phyloP scores from a whole-genome alignment of 1,284 basidiomycete species.

The Coriolopsis trogii region DNA sequence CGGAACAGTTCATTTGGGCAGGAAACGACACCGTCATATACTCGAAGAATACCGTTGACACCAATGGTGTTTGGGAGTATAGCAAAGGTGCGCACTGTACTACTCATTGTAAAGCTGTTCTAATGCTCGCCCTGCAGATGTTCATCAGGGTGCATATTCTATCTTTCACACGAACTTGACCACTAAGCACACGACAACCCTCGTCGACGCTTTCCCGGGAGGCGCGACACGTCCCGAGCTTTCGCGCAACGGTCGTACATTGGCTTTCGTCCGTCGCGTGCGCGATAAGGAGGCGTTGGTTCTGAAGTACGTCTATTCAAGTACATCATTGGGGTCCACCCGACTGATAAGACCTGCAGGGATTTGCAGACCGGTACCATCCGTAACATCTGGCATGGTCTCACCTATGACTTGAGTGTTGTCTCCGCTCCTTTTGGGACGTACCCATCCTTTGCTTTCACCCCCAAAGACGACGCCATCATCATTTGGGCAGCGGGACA shows the following conservation, averaged over 20 bases:
- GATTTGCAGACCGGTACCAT: slow-evolving; percentile 68
- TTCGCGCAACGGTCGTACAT: slow-evolving; percentile 66
- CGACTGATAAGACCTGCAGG: slow-evolving; percentile 37
- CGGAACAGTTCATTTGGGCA: slow-evolving; percentile 69
- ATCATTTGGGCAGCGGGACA: slow-evolving; percentile 76
- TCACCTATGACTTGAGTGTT: slow-evolving; percentile 63
- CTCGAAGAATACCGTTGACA: slow-evolving; percentile 62
- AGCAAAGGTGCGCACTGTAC: slow-evolving; percentile 54
- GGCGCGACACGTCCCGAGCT: slow-evolving; percentile 74
- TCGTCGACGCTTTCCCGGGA: slow-evolving; percentile 62
- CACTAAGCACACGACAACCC: slow-evolving; percentile 47
- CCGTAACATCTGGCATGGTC: slow-evolving; percentile 67
- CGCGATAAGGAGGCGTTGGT: slow-evolving; percentile 72
- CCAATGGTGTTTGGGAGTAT: slow-evolving; percentile 53
- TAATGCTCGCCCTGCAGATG: slow-evolving; percentile 45
- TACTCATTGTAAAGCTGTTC: not conserved
- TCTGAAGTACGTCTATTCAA: slow-evolving; percentile 53
- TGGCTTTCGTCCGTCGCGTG: slow-evolving; percentile 75
- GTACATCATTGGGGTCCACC: not conserved
- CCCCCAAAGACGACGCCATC: slow-evolving; percentile 59
- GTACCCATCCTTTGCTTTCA: slow-evolving; percentile 74
- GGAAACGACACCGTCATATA: slow-evolving; percentile 62
- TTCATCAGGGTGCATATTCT: slow-evolving; percentile 70
- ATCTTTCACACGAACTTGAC: slow-evolving; percentile 68
- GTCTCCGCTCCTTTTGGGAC: slow-evolving; percentile 76